Conservation (phyloP, 352 stramenopile species). For the Phytophthora tentaculata region DNA sequence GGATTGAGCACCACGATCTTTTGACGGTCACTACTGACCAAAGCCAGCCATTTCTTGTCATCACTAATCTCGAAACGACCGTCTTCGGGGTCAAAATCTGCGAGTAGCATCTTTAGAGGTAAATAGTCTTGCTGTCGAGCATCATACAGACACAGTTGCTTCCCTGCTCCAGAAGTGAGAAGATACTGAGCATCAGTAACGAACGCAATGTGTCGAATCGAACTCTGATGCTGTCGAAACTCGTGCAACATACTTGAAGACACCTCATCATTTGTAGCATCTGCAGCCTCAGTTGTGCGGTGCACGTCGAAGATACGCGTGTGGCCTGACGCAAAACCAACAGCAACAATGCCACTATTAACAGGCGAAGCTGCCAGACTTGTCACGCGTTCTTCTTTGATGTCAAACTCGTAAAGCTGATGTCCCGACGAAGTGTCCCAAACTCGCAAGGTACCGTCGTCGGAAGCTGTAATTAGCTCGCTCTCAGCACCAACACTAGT, state of each 20-base stretch:
- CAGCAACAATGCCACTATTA: constrained; percentile 53
- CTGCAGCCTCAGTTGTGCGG: neutral
- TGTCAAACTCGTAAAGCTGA: constrained; percentile 88
- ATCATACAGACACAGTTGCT: constrained; percentile 78
- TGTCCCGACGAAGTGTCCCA: constrained; percentile 71
- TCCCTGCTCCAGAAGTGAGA: constrained; percentile 57
- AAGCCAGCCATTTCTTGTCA: constrained; percentile 46
- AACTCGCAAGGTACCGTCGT: constrained; percentile 85
- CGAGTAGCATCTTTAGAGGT: constrained; percentile 74
- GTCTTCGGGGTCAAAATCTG: constrained; percentile 40
- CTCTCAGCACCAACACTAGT: constrained; percentile 5
- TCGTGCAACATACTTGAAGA: constrained; percentile 59
- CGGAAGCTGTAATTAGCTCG: constrained; percentile 69
- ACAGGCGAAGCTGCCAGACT: constrained; percentile 58
- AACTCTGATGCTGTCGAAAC: constrained; percentile 86
- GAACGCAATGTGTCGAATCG: constrained; percentile 65
- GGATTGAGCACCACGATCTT: constrained; percentile 49
- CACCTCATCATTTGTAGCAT: neutral
- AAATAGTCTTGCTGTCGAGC: constrained; percentile 49
- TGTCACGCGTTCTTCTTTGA: constrained; percentile 68
- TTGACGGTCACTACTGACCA: constrained; percentile 39
- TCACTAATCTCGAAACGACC: constrained; percentile 47
- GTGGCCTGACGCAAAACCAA: constrained; percentile 81
- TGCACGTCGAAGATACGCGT: constrained; percentile 88
- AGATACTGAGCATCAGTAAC: constrained; percentile 46